Base-by-base conservation (phyloP, 192 early-diverging fungal species). In the Rhizophlyctis rosea region DNA sequence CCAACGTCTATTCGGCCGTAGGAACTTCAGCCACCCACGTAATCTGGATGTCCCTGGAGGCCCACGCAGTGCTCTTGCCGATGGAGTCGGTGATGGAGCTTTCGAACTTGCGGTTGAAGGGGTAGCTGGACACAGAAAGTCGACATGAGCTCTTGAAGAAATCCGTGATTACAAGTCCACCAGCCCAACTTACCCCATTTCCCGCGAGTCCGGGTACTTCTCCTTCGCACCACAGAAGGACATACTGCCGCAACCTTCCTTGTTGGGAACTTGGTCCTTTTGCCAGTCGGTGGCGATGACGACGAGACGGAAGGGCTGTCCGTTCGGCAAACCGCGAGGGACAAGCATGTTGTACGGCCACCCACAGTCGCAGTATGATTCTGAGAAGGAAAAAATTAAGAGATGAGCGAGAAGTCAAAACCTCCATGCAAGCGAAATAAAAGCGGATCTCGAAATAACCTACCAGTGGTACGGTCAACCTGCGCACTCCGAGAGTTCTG, bases 141-240 rank as follows among this genome's bases (percentile, higher is more conserved):
- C 13, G 44, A n/a, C 44, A 47, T 14, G n/a, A 47, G 44, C n/a
- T 47, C 13, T n/a, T 14, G n/a, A n/a, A n/a, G 13, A 47, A 47
- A 47, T n/a, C n/a, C n/a, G n/a, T n/a, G n/a, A n/a, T n/a, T n/a
- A n/a, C n/a, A n/a, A n/a, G n/a, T n/a, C n/a, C n/a, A n/a, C n/a
- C n/a, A n/a, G n/a, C n/a, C n/a, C n/a, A n/a, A n/a, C n/a, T n/a
- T 47, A 47, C 18, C 55, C 55, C 55, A 57, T 57, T 5, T 13
- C 21, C 31, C 55, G 34, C 11, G 59, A 24, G 28, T 50, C 59
- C 18, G 61, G 61, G 50, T 62, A 62, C 47, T 50, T 55, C 11
- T 62, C 61, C 50, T 62, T 62, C n/a, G 61, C 61, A 18, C 61
- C 61, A 34, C 61, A 62, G 61, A 62, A 62, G 28, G 50, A 32